Evolutionary conservation across 805 yeast genomes (phyloP), one percentile per base, ranked within the genome.

Genomic region (Pichia cabralensis): DNA sequence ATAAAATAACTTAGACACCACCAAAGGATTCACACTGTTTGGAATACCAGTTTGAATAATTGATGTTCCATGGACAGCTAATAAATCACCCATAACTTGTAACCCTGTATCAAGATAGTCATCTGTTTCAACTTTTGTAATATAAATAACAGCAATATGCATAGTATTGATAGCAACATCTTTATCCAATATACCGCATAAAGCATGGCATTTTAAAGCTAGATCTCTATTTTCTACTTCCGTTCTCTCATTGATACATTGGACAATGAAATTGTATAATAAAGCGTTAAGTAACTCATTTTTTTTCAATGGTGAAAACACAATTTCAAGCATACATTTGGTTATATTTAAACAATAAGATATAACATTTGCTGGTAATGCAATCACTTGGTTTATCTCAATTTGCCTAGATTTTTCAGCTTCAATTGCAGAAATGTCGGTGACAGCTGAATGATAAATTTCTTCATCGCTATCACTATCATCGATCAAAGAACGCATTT

Each of bases 191-290:
- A 88, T 58, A 41, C 94, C 75, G 44, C 85, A 80, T 18, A 89
- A 63, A 0, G 95, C 95, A 18, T 89, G 65, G 42, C 94, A 80
- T 36, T 66, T 68, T 18, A 82, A 62, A 3, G 94, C 95, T 6
- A 78, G 59, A 30, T 69, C 74, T 39, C 80, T 65, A 19, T 76
- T 71, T 14, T 62, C 65, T 5, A 66, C 55, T 21, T 69, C 73
- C 12, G 65, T 67, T 37, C 76, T 69, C 4, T 33, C 24, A 32
- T 77, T 71, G 10, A 86, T 73, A 1, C 95, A 83, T 3, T 94
- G 94, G 4, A 74, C 70, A 11, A 92, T 76, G 46, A 86, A 63
- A n/a, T 81, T 75, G 14, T 80, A 83, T 36, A 83, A 65, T 38
- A 88, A 60, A 0, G 94, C 74, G 23, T 71, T 71, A 28, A 85